Base-by-base conservation (phyloP, 2,329 filamentous ascomycete genomes). In the Phialophora tarda region DNA sequence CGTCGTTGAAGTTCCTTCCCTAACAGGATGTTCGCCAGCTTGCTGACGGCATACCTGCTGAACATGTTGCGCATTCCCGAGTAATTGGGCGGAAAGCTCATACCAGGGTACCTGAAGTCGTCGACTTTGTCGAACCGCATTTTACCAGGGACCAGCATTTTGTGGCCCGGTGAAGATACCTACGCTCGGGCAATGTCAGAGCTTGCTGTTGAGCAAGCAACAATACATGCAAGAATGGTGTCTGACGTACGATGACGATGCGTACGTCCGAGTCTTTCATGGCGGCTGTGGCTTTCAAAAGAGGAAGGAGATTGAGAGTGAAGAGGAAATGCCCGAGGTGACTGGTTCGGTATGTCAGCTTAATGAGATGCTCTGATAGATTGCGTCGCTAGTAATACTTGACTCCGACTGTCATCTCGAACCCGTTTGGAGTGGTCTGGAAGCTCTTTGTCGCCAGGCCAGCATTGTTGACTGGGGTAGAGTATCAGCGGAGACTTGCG, bases 31-130 rank as follows among this genome's bases (percentile, higher is more conserved):
- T 68, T 68, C 53, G 64, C 66, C 32, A 66, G 57, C 59, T 68
- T 68, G 53, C 63, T 66, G n/a, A 66, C 44, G 28, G 47, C 64
- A 47, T 68, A 68, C 32, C 66, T 63, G 65, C 50, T 69, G 48
- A 50, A 53, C 59, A 61, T 34, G 59, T 61, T 41, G 44, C 26
- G 44, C 59, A 34, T 61, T n/a, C 59, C 47, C 11, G 44, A 48
- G 24, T 61, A 51, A 21, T 38, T 17, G 5, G 59, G 50, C 44
- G 59, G 28, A 11, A 44, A 53, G n/a, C 38, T 44, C 59, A 34
- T 17, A 21, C 41, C 41, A 5, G 41, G 14, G 41, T 47, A 47
- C 14, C 6, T 17, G 41, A 47, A 47, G 41, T 17, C 41, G 41
- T 21, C 21, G 41, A 21, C 41, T 17, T 47, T 21, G 14, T 47